Evolutionary conservation across 257 asterid species (phyloP).

Genomic region (Gardenia jasminoides): DNA sequence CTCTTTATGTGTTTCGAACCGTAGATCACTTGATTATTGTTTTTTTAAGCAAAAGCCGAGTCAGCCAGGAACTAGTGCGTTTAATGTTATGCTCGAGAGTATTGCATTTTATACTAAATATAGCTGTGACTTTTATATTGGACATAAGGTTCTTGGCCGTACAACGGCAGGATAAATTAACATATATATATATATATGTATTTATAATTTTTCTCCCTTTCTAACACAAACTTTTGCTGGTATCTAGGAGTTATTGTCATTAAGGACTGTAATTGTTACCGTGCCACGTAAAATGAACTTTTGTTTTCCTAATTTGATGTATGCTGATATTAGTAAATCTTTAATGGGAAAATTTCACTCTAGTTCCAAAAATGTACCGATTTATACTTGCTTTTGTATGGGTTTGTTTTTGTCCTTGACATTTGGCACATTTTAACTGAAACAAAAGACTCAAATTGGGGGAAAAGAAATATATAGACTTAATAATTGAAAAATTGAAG

Average conservation of each 20-base stretch:
- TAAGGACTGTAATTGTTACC: neutral
- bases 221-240: neutral
- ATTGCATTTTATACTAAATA: too few species aligned
- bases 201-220: too few species aligned
- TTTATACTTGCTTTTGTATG: neutral
- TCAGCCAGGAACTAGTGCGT: neutral
- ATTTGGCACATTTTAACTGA: neutral
- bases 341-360: too few species aligned
- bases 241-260: too few species aligned
- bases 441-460: neutral
- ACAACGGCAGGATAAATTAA: neutral
- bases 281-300: neutral
- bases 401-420: neutral
- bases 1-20: neutral
- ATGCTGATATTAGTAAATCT: neutral
- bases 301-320: neutral
- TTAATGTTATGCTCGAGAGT: neutral
- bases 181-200: too few species aligned
- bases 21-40: neutral
- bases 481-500: neutral
- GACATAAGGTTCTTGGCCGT: neutral
- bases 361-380: too few species aligned
- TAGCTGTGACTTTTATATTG: too few species aligned
- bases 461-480: neutral
- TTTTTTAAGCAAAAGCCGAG: neutral